phyloP scores from a whole-genome alignment of 1,284 basidiomycete species.

The Ceratobasidium sp. region DNA sequence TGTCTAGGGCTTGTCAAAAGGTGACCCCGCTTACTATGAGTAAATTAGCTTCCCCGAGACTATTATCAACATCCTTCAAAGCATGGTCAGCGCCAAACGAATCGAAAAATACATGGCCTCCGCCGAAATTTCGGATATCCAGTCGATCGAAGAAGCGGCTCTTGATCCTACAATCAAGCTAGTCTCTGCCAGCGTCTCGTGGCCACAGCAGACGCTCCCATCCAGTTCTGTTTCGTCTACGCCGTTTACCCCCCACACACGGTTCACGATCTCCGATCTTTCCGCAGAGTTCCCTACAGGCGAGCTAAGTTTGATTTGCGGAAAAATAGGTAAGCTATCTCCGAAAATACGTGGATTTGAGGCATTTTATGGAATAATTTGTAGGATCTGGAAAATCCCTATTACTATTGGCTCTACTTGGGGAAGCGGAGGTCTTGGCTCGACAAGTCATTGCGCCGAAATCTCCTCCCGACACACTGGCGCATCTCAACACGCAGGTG shows the following conservation, averaged over 20 bases:
- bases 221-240: constrained; percentile 62
- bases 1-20: constrained; percentile 56
- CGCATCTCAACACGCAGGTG: constrained; percentile 63
- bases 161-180: constrained; percentile 68
- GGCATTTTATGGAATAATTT: no score
- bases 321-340: constrained; percentile 60
- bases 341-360: no score
- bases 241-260: constrained; percentile 78
- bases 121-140: constrained; percentile 73
- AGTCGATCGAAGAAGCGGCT: constrained; percentile 44
- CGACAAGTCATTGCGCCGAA: constrained; percentile 86
- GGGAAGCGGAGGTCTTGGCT: constrained; percentile 91
- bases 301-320: constrained; percentile 84
- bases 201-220: constrained; percentile 78
- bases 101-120: constrained; percentile 90
- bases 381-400: constrained; percentile 87
- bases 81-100: constrained; percentile 86
- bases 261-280: constrained; percentile 85
- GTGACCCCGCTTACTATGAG: background rate
- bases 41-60: constrained; percentile 79
- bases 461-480: constrained; percentile 83
- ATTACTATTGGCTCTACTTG: constrained; percentile 84
- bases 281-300: constrained; percentile 82
- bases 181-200: constrained; percentile 87
- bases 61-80: constrained; percentile 78